Percentiles rank a stretch among this genome's conserved stretches.
Conservation (phyloP, 352 stramenopile species). For the Phytophthora sojae region DNA sequence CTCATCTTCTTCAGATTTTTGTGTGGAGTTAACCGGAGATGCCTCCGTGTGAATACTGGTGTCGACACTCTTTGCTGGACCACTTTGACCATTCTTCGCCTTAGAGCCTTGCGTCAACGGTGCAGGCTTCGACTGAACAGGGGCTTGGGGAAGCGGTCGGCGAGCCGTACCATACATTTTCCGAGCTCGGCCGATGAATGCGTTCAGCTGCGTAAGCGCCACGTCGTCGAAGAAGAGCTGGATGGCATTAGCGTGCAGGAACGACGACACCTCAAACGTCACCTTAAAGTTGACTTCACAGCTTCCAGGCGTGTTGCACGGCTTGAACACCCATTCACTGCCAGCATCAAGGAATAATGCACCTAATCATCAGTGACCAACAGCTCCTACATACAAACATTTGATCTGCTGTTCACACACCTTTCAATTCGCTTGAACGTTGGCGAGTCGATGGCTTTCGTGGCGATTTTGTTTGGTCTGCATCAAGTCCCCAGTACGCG, state of each 20-base stretch:
- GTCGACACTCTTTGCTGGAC: not conserved
- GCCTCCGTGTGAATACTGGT: not conserved
- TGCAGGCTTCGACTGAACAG: slow-evolving; percentile 6
- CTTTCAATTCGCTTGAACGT: slow-evolving; percentile 90
- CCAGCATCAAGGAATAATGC: slow-evolving; percentile 4
- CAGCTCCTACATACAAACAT: not conserved
- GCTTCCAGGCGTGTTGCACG: slow-evolving; percentile 55
- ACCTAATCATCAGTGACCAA: slow-evolving; percentile 14
- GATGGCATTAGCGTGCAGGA: slow-evolving; percentile 83
- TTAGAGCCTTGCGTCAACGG: not conserved
- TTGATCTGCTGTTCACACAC: slow-evolving; percentile 29
- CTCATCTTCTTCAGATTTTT: slow-evolving; percentile 6
- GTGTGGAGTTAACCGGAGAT: not conserved
- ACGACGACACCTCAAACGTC: slow-evolving; percentile 83
- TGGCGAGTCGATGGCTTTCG: slow-evolving; percentile 82
- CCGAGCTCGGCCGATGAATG: slow-evolving; percentile 72
- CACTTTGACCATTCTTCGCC: slow-evolving; percentile 2
- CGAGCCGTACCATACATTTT: slow-evolving; percentile 56
- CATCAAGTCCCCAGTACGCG: not conserved
- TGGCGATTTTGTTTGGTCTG: slow-evolving; percentile 75
- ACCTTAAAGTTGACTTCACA: slow-evolving; percentile 84
- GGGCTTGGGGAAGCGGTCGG: slow-evolving; percentile 16
- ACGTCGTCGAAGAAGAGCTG: slow-evolving; percentile 90
- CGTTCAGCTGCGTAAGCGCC: slow-evolving; percentile 80
- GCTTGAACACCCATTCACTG: slow-evolving; percentile 80